A percentile compares a stretch with the other conserved stretches of the same genome.
These are phyloP conservation scores for Candida tammaniensis DNA, from an alignment of 805 yeast genomes.

Conservation along the genomic window DNA sequence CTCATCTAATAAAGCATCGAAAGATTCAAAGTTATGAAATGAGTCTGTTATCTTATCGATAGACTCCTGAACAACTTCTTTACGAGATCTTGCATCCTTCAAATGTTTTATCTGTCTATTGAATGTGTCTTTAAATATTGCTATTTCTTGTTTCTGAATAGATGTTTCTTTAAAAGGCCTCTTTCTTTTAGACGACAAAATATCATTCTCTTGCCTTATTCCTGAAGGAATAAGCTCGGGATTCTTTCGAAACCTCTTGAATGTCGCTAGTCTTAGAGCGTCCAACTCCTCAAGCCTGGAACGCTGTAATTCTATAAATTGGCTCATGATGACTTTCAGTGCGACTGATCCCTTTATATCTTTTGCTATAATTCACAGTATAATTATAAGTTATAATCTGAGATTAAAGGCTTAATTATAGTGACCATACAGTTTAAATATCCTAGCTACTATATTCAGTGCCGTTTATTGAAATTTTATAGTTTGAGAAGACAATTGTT, in stretches of 20 bases:
- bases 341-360: neutral
- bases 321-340: slow-evolving; percentile 17
- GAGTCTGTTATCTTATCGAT: slow-evolving; percentile 7
- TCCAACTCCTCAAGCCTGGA: slow-evolving; percentile 62
- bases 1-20: slow-evolving; percentile 8
- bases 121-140: slow-evolving; percentile 47
- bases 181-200: slow-evolving; percentile 21
- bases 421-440: no score
- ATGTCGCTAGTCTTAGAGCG: slow-evolving; percentile 62
- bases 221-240: slow-evolving; percentile 47
- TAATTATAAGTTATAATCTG: no score
- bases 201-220: slow-evolving; percentile 13
- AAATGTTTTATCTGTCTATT: slow-evolving; percentile 17
- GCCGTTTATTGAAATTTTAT: no score
- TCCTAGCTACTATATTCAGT: no score
- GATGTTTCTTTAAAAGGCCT: slow-evolving; percentile 50
- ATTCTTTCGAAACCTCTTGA: slow-evolving; percentile 58
- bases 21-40: slow-evolving; percentile 6
- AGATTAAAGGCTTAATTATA: no score
- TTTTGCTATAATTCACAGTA: no score
- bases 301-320: slow-evolving; percentile 34
- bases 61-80: slow-evolving; percentile 6
- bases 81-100: slow-evolving; percentile 6
- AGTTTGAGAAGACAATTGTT: no score
- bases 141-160: slow-evolving; percentile 68